Conservation (phyloP, 2,329 filamentous ascomycete genomes). For the Phoma sp. region DNA sequence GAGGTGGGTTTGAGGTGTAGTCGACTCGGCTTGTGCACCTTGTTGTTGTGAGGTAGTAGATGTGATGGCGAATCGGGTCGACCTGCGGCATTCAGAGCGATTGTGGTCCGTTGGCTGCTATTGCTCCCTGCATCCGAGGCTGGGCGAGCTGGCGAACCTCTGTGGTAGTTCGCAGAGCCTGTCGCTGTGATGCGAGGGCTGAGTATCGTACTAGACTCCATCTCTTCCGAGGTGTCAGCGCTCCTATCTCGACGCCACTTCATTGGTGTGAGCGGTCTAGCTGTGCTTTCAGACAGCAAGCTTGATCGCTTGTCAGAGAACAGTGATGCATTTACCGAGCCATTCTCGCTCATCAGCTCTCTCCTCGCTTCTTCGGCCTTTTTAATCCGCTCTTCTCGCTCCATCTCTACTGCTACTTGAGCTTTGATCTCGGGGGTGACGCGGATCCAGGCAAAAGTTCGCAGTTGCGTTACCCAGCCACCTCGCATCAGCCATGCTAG, state of each 20-base stretch:
- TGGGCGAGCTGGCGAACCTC: slow-evolving; percentile 37
- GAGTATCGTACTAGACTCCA: slow-evolving; percentile 39
- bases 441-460: slow-evolving; percentile 88
- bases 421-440: slow-evolving; percentile 83
- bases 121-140: slow-evolving; percentile 45
- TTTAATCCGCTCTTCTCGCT: slow-evolving; percentile 40
- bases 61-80: slow-evolving; percentile 34
- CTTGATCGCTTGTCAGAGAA: slow-evolving; percentile 42
- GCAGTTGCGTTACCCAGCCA: slow-evolving; percentile 91
- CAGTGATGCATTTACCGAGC: slow-evolving; percentile 36
- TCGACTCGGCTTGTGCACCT: slow-evolving; percentile 41
- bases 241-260: slow-evolving; percentile 30
- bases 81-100: slow-evolving; percentile 33
- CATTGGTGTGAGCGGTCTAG: slow-evolving; percentile 39
- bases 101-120: slow-evolving; percentile 44
- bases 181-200: slow-evolving; percentile 31
- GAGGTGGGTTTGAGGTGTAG: slow-evolving; percentile 43
- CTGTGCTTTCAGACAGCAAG: slow-evolving; percentile 34
- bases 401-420: slow-evolving; percentile 77
- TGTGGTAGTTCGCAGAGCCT: slow-evolving; percentile 26
- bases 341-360: slow-evolving; percentile 40
- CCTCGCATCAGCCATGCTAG: slow-evolving; percentile 91
- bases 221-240: slow-evolving; percentile 30
- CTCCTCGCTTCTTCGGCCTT: slow-evolving; percentile 37
- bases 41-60: slow-evolving; percentile 24